These are phyloP conservation scores for Chlamydomonas reinhardtii DNA, from an alignment of 163 green algal genomes.

Conservation along the genomic window DNA sequence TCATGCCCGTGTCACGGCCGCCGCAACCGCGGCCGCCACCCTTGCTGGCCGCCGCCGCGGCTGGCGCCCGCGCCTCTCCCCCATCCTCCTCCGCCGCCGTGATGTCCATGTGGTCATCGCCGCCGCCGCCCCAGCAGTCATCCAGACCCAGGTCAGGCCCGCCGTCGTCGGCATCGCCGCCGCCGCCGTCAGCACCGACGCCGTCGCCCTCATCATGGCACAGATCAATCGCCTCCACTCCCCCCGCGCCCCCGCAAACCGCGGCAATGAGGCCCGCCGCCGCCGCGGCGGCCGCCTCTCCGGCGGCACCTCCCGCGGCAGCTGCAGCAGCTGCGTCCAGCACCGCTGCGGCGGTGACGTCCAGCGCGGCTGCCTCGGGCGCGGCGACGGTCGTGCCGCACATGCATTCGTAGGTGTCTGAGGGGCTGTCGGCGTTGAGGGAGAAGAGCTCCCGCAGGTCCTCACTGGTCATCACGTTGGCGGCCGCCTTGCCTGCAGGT, in stretches of 20 bases:
- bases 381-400: constrained; percentile 54
- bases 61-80: not conserved
- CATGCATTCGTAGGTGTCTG: constrained; percentile 93
- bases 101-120: not conserved
- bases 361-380: not conserved
- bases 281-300: not conserved
- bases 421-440: constrained; percentile 74
- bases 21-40: not conserved
- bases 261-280: no score
- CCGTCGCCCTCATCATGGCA: not conserved
- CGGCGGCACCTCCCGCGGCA: not conserved
- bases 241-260: no score
- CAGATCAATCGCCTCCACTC: no score
- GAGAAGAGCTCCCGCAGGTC: constrained; percentile 94
- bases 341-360: not conserved
- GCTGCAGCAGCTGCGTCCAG: not conserved
- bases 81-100: constrained; percentile 38
- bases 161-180: not conserved
- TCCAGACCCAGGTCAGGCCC: not conserved
- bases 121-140: not conserved
- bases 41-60: not conserved
- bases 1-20: no score
- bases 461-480: constrained; percentile 83
- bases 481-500: constrained; percentile 54
- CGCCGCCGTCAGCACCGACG: no score